Conservation (phyloP, 108 stramenopile genomes). For the Schizochytrium sp. region DNA sequence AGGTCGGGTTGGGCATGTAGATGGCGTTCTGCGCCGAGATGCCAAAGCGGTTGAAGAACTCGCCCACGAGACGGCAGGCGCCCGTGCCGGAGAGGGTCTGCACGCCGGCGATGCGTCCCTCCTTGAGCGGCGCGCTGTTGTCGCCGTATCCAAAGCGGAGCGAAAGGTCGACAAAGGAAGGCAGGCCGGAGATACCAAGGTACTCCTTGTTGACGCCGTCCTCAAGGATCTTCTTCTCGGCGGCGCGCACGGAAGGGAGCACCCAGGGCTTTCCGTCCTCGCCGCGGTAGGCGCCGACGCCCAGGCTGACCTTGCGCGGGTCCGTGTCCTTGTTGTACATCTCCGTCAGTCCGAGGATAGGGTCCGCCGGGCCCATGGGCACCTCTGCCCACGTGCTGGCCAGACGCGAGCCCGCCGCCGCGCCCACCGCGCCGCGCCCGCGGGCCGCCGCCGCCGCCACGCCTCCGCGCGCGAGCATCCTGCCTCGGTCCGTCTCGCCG, state of each 20-base stretch:
- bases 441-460: no score
- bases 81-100: constrained; percentile 93
- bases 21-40: constrained; percentile 46
- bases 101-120: constrained; percentile 67
- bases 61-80: constrained; percentile 81
- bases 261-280: constrained; percentile 80
- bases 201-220: constrained; percentile 81
- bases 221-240: constrained; percentile 68
- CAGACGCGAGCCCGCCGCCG: neutral
- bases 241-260: constrained; percentile 75
- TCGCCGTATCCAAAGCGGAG: constrained; percentile 84
- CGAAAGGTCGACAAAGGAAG: constrained; percentile 66
- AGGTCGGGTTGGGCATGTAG: constrained; percentile 85
- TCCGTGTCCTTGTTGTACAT: constrained; percentile 77
- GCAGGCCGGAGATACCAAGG: constrained; percentile 80
- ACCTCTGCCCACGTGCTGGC: constrained; percentile 36
- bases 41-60: constrained; percentile 67
- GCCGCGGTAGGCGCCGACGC: constrained; percentile 89
- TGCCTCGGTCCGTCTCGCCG: no score
- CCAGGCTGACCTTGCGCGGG: constrained; percentile 65
- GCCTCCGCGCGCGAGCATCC: no score
- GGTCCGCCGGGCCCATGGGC: constrained; percentile 82
- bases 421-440: no score
- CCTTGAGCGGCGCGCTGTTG: constrained; percentile 53
- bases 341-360: constrained; percentile 90